phyloP scores from a whole-genome alignment of 768 basidiomycete species.

The Leccinum aurantiacum region DNA sequence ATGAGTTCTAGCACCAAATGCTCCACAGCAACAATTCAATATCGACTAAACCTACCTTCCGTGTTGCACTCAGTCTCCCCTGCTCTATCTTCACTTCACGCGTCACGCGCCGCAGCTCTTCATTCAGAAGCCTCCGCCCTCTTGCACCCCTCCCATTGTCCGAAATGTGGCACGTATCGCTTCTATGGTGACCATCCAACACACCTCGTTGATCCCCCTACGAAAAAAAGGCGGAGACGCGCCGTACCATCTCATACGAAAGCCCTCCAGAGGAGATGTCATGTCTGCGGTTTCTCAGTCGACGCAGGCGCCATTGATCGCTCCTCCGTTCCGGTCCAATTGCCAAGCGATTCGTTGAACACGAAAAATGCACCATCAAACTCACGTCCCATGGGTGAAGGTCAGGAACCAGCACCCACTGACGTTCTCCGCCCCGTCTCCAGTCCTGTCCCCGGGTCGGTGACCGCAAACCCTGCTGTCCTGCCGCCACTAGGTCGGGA shows the following conservation, averaged over 20 bases:
- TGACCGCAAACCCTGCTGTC: not conserved
- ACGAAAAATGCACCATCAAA: not conserved
- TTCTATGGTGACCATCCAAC: constrained; percentile 41
- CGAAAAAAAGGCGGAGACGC: constrained; percentile 22
- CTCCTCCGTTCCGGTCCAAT: not conserved
- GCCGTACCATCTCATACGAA: constrained; percentile 1
- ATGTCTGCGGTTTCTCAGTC: constrained; percentile 19
- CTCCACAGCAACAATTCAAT: constrained; percentile 37
- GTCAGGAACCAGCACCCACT: not conserved
- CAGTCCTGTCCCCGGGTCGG: not conserved
- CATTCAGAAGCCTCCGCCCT: constrained; percentile 27
- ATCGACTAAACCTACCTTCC: constrained; percentile 48
- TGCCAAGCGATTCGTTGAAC: not conserved
- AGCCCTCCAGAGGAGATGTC: constrained; percentile 18
- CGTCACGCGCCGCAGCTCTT: constrained; percentile 38
- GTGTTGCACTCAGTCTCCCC: constrained; percentile 52
- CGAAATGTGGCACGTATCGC: constrained; percentile 53
- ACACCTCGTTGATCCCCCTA: constrained; percentile 29
- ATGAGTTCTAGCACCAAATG: constrained; percentile 7
- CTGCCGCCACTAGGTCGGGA: constrained; percentile 22
- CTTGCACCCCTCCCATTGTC: constrained; percentile 40
- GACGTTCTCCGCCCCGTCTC: not conserved
- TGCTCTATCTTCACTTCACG: constrained; percentile 62
- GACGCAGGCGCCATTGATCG: not conserved
- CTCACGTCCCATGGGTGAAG: not conserved